phyloP scores from a whole-genome alignment of 2,329 filamentous ascomycete species.

The Colletotrichum lentis region DNA sequence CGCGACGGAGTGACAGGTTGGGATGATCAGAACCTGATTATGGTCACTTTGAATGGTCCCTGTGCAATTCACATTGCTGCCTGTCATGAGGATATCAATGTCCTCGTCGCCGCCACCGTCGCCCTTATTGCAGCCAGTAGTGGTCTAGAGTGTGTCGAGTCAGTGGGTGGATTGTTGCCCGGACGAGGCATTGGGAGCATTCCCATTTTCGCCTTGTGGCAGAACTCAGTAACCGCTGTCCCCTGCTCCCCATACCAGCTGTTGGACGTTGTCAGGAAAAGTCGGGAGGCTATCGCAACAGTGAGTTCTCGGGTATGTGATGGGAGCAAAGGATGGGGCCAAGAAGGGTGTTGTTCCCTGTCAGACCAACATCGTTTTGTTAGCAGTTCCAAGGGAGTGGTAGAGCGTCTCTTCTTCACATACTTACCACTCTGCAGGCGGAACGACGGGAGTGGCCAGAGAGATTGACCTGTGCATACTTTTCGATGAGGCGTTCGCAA shows the following conservation, averaged over 20 bases:
- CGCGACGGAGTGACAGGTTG: slow-evolving; percentile 9
- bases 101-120: slow-evolving; percentile 10
- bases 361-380: slow-evolving; percentile 5
- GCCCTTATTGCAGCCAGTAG: not conserved
- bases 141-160: not conserved
- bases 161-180: not conserved
- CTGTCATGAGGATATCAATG: not conserved
- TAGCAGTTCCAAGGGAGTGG: slow-evolving; percentile 27
- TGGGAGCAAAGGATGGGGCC: not conserved
- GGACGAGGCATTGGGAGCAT: not conserved
- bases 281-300: slow-evolving; percentile 5
- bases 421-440: slow-evolving; percentile 33
- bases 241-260: not conserved
- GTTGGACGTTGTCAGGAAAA: not conserved
- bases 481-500: slow-evolving; percentile 29
- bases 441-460: slow-evolving; percentile 36
- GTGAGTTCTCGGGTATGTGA: not conserved
- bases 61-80: not conserved
- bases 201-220: not conserved
- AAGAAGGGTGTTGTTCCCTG: slow-evolving; percentile 10
- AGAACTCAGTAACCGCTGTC: not conserved
- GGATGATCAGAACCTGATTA: slow-evolving; percentile 8
- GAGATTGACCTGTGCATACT: slow-evolving; percentile 27
- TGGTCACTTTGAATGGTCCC: slow-evolving; percentile 14
- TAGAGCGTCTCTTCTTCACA: slow-evolving; percentile 21